Evolutionary conservation across 2,329 filamentous ascomycete species (phyloP).

Genomic region (Cylindrodendrum hubeiense): DNA sequence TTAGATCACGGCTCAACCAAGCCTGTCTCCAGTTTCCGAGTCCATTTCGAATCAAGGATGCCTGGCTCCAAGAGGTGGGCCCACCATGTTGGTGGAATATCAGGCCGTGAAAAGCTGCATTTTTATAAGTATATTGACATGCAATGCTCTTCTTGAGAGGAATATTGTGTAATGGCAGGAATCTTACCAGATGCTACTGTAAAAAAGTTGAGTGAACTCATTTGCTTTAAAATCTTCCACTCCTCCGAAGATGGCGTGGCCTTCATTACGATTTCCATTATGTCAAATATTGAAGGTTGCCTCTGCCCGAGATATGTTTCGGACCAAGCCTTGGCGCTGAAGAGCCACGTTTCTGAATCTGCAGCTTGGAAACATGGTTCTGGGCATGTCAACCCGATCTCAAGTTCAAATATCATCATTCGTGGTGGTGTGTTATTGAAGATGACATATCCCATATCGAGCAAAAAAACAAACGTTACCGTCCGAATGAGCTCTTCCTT

Average conservation of each 20-base stretch:
- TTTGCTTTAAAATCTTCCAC: constrained; percentile 17
- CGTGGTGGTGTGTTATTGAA: constrained; percentile 27
- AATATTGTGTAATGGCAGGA: not conserved
- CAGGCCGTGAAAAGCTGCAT: constrained; percentile 30
- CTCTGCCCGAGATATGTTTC: not conserved
- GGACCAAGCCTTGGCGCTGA: not conserved
- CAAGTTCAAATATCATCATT: constrained; percentile 21
- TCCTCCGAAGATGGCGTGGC: not conserved
- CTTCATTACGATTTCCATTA: constrained; percentile 3
- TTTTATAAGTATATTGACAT: not conserved
- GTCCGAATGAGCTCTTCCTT: constrained; percentile 30
- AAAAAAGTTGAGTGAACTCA: constrained; percentile 22
- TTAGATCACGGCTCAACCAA: constrained; percentile 9
- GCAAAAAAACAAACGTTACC: constrained; percentile 21
- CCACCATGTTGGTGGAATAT: constrained; percentile 26
- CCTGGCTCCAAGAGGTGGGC: not conserved
- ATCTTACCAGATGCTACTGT: constrained; percentile 26
- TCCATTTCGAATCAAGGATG: not conserved
- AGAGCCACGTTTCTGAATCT: constrained; percentile 2
- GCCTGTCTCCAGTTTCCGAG: constrained; percentile 22
- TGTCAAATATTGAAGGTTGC: not conserved
- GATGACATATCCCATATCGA: constrained; percentile 31
- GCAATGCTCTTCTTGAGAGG: not conserved
- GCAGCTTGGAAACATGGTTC: constrained; percentile 21
- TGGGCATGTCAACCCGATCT: constrained; percentile 14